Percentiles rank a stretch among this genome's conserved stretches.
These are phyloP conservation scores for Ogataea parapolymorpha DNA, from an alignment of 805 yeast species.

Conservation along the genomic window DNA sequence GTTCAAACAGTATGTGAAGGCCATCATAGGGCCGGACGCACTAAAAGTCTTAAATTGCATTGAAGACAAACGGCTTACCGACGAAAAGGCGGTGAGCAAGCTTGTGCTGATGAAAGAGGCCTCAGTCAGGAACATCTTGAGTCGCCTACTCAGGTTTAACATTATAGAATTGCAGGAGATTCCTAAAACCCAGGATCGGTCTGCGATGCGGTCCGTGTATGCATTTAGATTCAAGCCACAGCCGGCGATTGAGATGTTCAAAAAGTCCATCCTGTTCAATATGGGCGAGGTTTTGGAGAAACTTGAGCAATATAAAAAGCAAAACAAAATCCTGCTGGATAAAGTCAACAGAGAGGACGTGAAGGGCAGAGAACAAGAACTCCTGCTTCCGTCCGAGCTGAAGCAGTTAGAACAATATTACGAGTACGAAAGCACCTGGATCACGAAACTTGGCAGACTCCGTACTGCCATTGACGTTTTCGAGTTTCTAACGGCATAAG, in stretches of 20 bases:
- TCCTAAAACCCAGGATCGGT: slow-evolving; percentile 87
- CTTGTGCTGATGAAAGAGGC: slow-evolving; percentile 73
- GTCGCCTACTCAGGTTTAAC: slow-evolving; percentile 63
- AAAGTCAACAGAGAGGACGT: slow-evolving; percentile 91
- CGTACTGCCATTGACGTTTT: slow-evolving; percentile 56
- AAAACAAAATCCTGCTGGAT: slow-evolving; percentile 63
- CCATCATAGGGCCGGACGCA: slow-evolving; percentile 63
- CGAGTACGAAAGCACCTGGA: slow-evolving; percentile 50
- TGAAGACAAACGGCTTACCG: slow-evolving; percentile 64
- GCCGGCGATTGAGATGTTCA: slow-evolving; percentile 34
- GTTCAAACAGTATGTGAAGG: slow-evolving; percentile 55
- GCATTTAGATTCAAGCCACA: slow-evolving; percentile 58
- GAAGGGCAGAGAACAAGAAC: slow-evolving; percentile 71
- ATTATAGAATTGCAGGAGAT: slow-evolving; percentile 88
- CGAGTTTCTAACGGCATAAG: slow-evolving; percentile 7
- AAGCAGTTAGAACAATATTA: slow-evolving; percentile 63
- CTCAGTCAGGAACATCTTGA: slow-evolving; percentile 68
- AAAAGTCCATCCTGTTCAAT: slow-evolving; percentile 45
- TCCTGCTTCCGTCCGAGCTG: slow-evolving; percentile 71
- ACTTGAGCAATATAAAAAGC: slow-evolving; percentile 51
- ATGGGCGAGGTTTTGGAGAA: slow-evolving; percentile 51
- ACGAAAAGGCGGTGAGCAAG: slow-evolving; percentile 79
- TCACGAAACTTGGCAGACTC: slow-evolving; percentile 55
- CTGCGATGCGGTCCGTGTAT: slow-evolving; percentile 84
- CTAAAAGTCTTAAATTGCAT: slow-evolving; percentile 76